A percentile compares a stretch with the other conserved stretches of the same genome.
Conservation (phyloP, 2,329 filamentous ascomycete species). For the Diaporthe sp. region DNA sequence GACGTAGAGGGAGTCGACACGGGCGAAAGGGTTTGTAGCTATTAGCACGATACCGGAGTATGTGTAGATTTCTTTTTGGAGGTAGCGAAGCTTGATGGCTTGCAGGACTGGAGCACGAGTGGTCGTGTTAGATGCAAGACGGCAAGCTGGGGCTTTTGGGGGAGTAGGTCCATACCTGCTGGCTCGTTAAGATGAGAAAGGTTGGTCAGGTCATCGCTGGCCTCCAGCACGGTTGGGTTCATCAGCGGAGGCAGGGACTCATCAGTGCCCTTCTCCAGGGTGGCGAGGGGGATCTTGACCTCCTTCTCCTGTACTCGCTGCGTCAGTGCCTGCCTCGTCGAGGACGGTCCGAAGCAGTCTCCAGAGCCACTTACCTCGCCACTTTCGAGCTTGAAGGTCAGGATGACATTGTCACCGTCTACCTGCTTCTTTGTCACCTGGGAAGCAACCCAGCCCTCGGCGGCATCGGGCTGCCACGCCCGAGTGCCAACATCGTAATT, state of each 20-base stretch:
- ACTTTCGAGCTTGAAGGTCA: constrained; percentile 91
- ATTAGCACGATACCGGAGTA: constrained; percentile 99
- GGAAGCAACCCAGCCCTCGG: constrained; percentile 97
- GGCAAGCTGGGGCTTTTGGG: not conserved
- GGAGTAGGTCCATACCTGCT: constrained; percentile 74
- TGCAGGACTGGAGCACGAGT: constrained; percentile 78
- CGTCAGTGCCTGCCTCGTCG: constrained; percentile 28
- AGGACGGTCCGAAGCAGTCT: not conserved
- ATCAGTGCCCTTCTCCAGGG: constrained; percentile 82
- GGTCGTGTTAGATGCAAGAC: constrained; percentile 40
- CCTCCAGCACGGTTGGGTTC: constrained; percentile 98
- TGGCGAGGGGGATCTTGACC: constrained; percentile 81
- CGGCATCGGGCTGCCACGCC: constrained; percentile 97
- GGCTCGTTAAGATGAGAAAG: constrained; percentile 98
- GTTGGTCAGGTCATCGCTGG: constrained; percentile 97
- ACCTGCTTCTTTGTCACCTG: constrained; percentile 89
- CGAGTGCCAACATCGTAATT: constrained; percentile 96
- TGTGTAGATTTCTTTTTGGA: constrained; percentile 99
- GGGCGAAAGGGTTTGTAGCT: constrained; percentile 96
- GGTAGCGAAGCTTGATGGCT: constrained; percentile 96
- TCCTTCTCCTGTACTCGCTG: constrained; percentile 74
- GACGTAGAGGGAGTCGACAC: constrained; percentile 97
- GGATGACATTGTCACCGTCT: constrained; percentile 86
- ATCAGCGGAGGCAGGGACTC: constrained; percentile 89
- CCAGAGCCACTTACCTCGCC: constrained; percentile 77